Evolutionary conservation across 1,284 basidiomycete species (phyloP), one percentile per base, ranked within the genome.

Genomic region (Rhodofomes roseus): DNA sequence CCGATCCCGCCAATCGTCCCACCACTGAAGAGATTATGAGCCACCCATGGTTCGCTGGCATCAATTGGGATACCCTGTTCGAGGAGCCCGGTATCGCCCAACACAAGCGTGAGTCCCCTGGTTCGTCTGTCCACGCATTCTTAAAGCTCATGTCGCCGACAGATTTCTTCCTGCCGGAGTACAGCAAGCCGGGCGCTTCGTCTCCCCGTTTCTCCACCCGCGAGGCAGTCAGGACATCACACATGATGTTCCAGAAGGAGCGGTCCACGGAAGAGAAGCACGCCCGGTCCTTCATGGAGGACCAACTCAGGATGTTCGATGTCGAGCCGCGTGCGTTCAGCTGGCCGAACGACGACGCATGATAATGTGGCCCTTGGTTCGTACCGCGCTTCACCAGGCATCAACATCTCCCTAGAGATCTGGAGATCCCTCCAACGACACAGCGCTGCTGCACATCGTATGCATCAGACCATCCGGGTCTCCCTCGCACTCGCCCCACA

Each of bases 1-100:
- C 46, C 20, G 56, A 66, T 55, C 63, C 66, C 14, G 34, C 52
- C 18, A 18, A 51, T 7, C 65, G 68, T 8, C 57, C 61, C 6
- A 57, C 60, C 1, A 29, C 60, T 16, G 40, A 58, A 11, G 54
- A 63, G 27, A 57, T 65, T 2, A 65, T 60, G 48, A 37, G 18
- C 16, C 60, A 68, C 29, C 62, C 52, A 16, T 68, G 60, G 55
- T 68, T 65, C 44, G 41, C 44, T 1, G 41, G 29, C n/a, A n/a
- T 60, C 39, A 31, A 57, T 41, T 60, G 55, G 55, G 55, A 37
- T 20, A n/a, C 18, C 2, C 16, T 60, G n/a, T 11, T 14, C 12
- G 8, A 29, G 7, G 46, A 18, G 9, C 11, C 43, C n/a, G 22
- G 18, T 16, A 34, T 22, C n/a, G 12, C 48, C 22, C 11, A 29